Evolutionary conservation across 2,329 filamentous ascomycete species (phyloP).

Genomic region (Neopestalotiopsis sp.): DNA sequence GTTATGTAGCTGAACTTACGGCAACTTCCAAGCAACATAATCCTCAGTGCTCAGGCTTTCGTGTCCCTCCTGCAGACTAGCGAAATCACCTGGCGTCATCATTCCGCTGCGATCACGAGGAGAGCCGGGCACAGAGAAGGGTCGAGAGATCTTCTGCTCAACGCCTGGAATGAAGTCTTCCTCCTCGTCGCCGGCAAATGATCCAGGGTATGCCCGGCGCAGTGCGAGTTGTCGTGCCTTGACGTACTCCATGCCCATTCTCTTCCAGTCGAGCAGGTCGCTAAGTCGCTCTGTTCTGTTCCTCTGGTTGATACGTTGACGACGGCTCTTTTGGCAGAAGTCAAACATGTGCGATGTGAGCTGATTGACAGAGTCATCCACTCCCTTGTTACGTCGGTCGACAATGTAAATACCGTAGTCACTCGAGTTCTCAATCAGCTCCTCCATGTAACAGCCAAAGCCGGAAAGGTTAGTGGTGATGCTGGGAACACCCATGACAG

Average conservation of each 20-base stretch:
- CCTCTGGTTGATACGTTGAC: conserved; percentile 97
- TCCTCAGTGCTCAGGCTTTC: conserved; percentile 96
- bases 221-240: conserved; percentile 94
- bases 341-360: conserved; percentile 92
- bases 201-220: conserved; percentile 86
- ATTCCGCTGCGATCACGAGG: conserved; percentile 90
- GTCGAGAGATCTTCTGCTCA: conserved; percentile 93
- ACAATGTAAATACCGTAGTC: conserved; percentile 99
- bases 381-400: conserved; percentile 90
- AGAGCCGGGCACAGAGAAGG: conserved; percentile 91
- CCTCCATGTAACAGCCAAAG: conserved; percentile 99
- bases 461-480: conserved; percentile 98
- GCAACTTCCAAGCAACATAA: conserved; percentile 97
- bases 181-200: conserved; percentile 81
- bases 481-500: conserved; percentile 97
- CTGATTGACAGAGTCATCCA: conserved; percentile 97
- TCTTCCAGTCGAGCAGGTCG: conserved; percentile 97
- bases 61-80: conserved; percentile 89
- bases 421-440: conserved; percentile 95
- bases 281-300: conserved; percentile 95
- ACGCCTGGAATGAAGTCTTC: conserved; percentile 91
- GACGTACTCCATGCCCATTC: conserved; percentile 99
- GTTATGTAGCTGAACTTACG: conserved; percentile 68
- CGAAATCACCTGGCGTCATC: conserved; percentile 99
- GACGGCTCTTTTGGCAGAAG: conserved; percentile 89